Conservation (phyloP, 2,329 filamentous ascomycete genomes). For the Laburnicola sp. region DNA sequence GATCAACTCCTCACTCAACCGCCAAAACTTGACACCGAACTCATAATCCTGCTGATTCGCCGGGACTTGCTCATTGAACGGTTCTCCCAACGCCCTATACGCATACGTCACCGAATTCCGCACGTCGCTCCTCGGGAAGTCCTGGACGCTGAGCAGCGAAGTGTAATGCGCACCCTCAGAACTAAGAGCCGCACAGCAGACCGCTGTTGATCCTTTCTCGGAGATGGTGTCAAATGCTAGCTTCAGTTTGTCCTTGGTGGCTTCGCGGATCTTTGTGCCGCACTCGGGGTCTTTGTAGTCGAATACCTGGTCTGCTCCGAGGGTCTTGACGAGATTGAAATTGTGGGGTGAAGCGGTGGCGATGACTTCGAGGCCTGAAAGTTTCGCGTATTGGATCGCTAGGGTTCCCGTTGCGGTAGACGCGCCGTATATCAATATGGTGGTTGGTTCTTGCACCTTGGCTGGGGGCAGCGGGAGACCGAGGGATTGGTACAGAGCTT, state of each 20-base stretch:
- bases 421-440: conserved; percentile 56
- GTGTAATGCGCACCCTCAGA: conserved; percentile 26
- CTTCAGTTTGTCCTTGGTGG: conserved; percentile 50
- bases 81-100: conserved; percentile 50
- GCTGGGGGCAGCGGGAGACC: conserved; percentile 52
- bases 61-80: conserved; percentile 38
- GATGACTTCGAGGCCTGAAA: conserved; percentile 50
- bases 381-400: conserved; percentile 55
- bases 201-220: conserved; percentile 20
- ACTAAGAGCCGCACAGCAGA: conserved; percentile 27
- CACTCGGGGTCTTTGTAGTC: conserved; percentile 55
- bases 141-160: conserved; percentile 25
- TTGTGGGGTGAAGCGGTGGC: conserved; percentile 54
- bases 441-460: conserved; percentile 40
- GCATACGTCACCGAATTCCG: conserved; percentile 48
- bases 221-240: conserved; percentile 56
- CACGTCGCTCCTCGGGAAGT: conserved; percentile 49
- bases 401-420: conserved; percentile 56
- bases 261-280: conserved; percentile 52
- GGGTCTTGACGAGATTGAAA: conserved; percentile 51
- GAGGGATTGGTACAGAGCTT: conserved; percentile 52
- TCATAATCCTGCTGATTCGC: conserved; percentile 31
- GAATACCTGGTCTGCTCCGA: conserved; percentile 55
- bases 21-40: conserved; percentile 34
- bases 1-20: conserved; percentile 26